These are phyloP conservation scores for Agarophyton chilense DNA, from an alignment of 23 red algal species.

Conservation along the genomic window DNA sequence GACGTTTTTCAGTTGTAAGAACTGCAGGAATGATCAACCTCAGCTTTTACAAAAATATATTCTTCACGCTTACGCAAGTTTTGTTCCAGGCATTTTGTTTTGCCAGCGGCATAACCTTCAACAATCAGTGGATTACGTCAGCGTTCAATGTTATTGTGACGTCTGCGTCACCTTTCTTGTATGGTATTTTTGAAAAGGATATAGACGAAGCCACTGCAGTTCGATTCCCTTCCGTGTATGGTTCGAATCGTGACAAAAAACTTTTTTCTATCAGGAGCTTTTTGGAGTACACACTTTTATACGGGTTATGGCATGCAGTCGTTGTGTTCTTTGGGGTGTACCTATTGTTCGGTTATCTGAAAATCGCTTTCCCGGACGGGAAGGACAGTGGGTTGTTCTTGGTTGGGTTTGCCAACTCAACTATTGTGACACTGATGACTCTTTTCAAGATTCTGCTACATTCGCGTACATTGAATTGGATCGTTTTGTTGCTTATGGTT, in stretches of 20 bases:
- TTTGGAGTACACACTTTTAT: slow-evolving; percentile 67
- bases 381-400: slow-evolving; percentile 64
- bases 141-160: slow-evolving; percentile 93
- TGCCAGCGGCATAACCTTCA: slow-evolving; percentile 73
- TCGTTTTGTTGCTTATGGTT: slow-evolving; percentile 65
- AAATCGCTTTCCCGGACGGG: slow-evolving; percentile 56
- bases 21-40: slow-evolving; percentile 86
- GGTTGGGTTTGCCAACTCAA: slow-evolving; percentile 66
- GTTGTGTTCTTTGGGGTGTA: slow-evolving; percentile 77
- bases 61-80: slow-evolving; percentile 81
- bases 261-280: slow-evolving; percentile 70
- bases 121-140: slow-evolving; percentile 81
- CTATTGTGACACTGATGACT: slow-evolving; percentile 45
- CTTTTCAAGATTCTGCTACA: slow-evolving; percentile 71
- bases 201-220: slow-evolving; percentile 67
- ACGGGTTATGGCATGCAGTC: slow-evolving; percentile 84
- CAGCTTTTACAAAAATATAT: slow-evolving; percentile 96
- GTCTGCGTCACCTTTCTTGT: slow-evolving; percentile 72
- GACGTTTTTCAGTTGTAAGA: slow-evolving; percentile 80
- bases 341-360: slow-evolving; percentile 60
- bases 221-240: slow-evolving; percentile 75
- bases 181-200: slow-evolving; percentile 89
- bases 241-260: slow-evolving; percentile 60
- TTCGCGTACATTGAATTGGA: slow-evolving; percentile 78
- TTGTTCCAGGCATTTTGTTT: slow-evolving; percentile 83